A percentile compares a stretch with the other conserved stretches of the same genome.
Evolutionary conservation across 345 rosid species (phyloP).

Genomic region (Anacardium occidentale): DNA sequence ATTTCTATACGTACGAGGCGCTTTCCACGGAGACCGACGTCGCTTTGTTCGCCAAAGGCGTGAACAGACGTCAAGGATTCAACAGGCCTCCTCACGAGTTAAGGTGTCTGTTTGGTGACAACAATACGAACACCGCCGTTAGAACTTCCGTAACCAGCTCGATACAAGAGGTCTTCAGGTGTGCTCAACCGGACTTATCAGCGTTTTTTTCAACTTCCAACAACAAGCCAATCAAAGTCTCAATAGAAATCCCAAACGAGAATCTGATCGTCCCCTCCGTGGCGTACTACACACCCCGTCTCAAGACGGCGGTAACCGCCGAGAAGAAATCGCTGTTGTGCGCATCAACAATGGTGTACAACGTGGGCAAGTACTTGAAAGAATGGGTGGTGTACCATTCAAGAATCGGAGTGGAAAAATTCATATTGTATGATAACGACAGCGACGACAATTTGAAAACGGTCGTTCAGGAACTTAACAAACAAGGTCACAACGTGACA

Average conservation of each 20-base stretch:
- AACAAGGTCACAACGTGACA: slow-evolving; percentile 47
- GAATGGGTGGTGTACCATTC: slow-evolving; percentile 87
- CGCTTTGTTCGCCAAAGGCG: slow-evolving; percentile 72
- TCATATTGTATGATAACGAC: slow-evolving; percentile 71
- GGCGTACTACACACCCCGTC: slow-evolving; percentile 54
- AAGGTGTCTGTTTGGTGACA: slow-evolving; percentile 61
- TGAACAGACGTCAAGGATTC: slow-evolving; percentile 56
- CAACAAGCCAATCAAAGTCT: slow-evolving; percentile 35
- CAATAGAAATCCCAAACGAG: slow-evolving; percentile 43
- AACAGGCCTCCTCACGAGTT: slow-evolving; percentile 46
- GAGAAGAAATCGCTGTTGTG: slow-evolving; percentile 40
- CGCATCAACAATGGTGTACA: slow-evolving; percentile 79
- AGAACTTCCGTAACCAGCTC: slow-evolving; percentile 73
- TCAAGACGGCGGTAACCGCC: slow-evolving; percentile 13
- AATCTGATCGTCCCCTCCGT: slow-evolving; percentile 53
- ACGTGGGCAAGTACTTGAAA: slow-evolving; percentile 64
- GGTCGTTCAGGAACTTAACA: slow-evolving; percentile 40
- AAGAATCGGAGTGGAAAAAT: slow-evolving; percentile 63
- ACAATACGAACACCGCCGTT: slow-evolving; percentile 27
- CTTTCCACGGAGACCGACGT: slow-evolving; percentile 68
- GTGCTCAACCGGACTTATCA: slow-evolving; percentile 49
- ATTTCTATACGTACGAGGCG: slow-evolving; percentile 63
- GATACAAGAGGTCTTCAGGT: slow-evolving; percentile 79
- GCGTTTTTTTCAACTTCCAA: slow-evolving; percentile 5
- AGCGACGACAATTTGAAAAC: slow-evolving; percentile 58